Base-by-base conservation (phyloP, 2,329 filamentous ascomycete species). In the Pseudogymnoascus sp. region DNA sequence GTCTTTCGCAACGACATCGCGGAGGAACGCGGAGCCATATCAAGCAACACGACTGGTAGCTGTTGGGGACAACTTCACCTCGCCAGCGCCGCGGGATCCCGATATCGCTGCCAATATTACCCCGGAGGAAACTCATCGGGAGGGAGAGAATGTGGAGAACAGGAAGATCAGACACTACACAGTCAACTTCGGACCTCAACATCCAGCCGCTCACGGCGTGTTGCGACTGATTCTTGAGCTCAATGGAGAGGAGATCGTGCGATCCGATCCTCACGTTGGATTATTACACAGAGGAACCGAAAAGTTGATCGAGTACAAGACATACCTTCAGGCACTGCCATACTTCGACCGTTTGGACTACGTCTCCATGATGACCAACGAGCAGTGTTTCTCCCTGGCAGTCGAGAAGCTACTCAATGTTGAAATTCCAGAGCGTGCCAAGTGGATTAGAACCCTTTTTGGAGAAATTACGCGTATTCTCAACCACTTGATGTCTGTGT, bases 301-400 rank as follows among this genome's bases (percentile, higher is more conserved):
- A 84, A 99, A 99, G 84, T 86, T 99, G 79, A 97, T 97, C 79
- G 94, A 99, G 83, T 99, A 99, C 85, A 97, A 96, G 84, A 96
- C 93, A 71, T 99, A 99, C 75, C 84, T 97, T 73, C 94, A 99
- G 82, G 94, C 94, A 64, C 82, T 99, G 74, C 94, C 94, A 63
- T 99, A 99, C 82, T 99, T 99, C 76, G 94, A 99, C 79, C 91
- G 94, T 71, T 83, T 99, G 76, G 94, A 99, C 79, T 99, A 99
- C 77, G 92, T 97, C 70, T 97, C 92, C 73, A 99, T 99, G 95
- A 99, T 99, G 94, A 99, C 94, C 73, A 99, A 99, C 78, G 94
- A 99, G 83, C 94, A 99, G 79, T 96, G 92, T 75, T 99, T 91
- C 78, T 86, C 92, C 38, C 84, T 99, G 69, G 94, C 92, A 18